Conservation (phyloP, 495 filamentous ascomycete species). For the Coniosporium apollinis region DNA sequence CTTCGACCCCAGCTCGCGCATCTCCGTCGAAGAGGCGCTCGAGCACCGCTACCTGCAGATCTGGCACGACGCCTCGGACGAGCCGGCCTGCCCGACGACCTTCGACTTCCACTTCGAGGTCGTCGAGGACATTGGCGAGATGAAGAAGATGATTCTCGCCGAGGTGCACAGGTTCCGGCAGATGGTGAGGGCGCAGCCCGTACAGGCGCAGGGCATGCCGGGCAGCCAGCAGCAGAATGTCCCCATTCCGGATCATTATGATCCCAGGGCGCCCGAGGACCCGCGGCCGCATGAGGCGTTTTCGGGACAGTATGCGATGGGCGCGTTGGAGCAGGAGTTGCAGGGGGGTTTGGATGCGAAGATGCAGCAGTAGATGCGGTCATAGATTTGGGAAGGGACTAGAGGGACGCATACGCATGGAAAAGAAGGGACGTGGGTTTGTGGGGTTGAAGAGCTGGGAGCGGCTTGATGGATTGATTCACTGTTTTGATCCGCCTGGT, state of each 20-base stretch:
- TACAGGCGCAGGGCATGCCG: conserved; percentile 23
- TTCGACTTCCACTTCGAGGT: conserved; percentile 99
- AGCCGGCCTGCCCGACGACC: conserved; percentile 77
- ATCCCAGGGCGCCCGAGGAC: conserved; percentile 65
- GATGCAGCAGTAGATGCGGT: conserved; percentile 9
- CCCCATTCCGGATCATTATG: conserved; percentile 55
- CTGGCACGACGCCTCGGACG: conserved; percentile 95
- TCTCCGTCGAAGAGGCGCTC: conserved; percentile 82
- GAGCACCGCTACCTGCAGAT: conserved; percentile 93
- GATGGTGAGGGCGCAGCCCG: conserved; percentile 44
- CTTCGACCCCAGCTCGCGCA: conserved; percentile 81
- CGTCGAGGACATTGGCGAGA: conserved; percentile 77
- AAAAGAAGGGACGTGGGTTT: no score
- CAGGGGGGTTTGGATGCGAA: conserved; percentile 60
- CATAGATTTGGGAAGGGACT: no score
- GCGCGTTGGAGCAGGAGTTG: conserved; percentile 75
- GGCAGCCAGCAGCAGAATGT: conserved; percentile 34
- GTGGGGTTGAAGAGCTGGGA: no score
- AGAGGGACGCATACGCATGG: no score
- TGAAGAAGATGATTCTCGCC: conserved; percentile 93
- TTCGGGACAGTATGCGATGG: conserved; percentile 32
- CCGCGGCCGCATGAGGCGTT: conserved; percentile 70
- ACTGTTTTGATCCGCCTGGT: no score
- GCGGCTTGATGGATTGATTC: no score
- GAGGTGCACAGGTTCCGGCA: conserved; percentile 74